Conservation (phyloP, 495 filamentous ascomycete species). For the Neurospora pannonica region DNA sequence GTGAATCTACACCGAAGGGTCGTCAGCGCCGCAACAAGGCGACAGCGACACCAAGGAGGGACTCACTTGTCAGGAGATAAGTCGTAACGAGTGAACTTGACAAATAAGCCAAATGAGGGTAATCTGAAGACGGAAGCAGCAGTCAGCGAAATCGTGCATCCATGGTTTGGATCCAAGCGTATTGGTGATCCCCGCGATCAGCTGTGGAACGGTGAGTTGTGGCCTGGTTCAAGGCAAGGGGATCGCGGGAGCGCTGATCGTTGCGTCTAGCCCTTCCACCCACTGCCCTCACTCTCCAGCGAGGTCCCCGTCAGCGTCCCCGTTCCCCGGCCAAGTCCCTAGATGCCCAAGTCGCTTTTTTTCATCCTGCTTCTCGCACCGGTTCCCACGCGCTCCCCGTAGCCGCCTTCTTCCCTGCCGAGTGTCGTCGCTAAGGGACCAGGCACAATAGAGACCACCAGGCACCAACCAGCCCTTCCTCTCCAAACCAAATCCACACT, state of each 20-base stretch:
- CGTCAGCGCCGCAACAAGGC: conserved; percentile 14
- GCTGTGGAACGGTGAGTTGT: conserved; percentile 2
- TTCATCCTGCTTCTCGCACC: not conserved
- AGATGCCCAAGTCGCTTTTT: not conserved
- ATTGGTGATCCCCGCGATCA: conserved; percentile 30
- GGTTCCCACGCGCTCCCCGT: not conserved
- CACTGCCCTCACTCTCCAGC: not conserved
- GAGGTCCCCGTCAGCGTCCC: not conserved
- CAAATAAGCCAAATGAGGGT: conserved; percentile 49
- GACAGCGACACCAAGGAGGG: not conserved
- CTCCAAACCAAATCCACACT: conserved; percentile 5
- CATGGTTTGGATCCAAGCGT: conserved; percentile 6
- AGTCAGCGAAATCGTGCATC: conserved; percentile 15
- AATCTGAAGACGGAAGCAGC: conserved; percentile 24
- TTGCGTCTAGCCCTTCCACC: not conserved
- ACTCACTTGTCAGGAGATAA: conserved; percentile 42
- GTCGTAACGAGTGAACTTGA: conserved; percentile 57
- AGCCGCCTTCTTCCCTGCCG: not conserved
- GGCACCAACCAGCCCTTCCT: not conserved
- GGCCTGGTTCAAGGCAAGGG: not conserved
- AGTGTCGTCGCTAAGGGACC: not conserved
- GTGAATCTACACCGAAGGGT: conserved; percentile 20
- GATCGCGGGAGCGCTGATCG: not conserved
- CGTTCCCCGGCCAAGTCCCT: not conserved
- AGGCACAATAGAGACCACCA: not conserved